Evolutionary conservation across 768 basidiomycete species (phyloP).

Genomic region (Tylopilus intermedius): DNA sequence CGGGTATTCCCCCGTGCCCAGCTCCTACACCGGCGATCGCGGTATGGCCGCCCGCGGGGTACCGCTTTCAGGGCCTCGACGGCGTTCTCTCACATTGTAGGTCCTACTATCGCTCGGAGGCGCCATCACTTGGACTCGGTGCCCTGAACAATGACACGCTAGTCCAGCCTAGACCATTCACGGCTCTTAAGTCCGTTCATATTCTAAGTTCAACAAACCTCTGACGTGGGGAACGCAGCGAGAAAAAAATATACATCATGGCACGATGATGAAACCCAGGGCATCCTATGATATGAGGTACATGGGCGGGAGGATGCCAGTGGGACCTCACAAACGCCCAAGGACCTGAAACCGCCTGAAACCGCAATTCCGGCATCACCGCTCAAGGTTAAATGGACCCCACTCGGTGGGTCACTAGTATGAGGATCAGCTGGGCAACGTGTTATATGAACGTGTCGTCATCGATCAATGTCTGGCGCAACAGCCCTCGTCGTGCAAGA

Average conservation of each 20-base stretch:
- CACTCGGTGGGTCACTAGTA: not conserved
- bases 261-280: too few relatives aligned
- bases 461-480: not conserved
- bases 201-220: too few relatives aligned
- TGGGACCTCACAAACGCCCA: not conserved
- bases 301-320: too few relatives aligned
- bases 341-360: not conserved
- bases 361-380: not conserved
- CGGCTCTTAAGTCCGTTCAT: too few relatives aligned
- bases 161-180: not conserved
- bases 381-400: not conserved
- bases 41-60: not conserved
- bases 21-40: not conserved
- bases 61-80: not conserved
- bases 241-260: too few relatives aligned
- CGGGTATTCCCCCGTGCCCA: not conserved
- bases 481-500: not conserved
- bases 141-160: not conserved
- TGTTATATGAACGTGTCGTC: not conserved
- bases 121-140: too few relatives aligned
- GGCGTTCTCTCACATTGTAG: too few relatives aligned
- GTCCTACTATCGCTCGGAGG: too few relatives aligned
- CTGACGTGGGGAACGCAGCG: too few relatives aligned
- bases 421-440: constrained; percentile 3
- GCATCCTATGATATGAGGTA: too few relatives aligned